These are phyloP conservation scores for Boletus rex-veris DNA, from an alignment of 768 basidiomycete genomes.

Conservation along the genomic window DNA sequence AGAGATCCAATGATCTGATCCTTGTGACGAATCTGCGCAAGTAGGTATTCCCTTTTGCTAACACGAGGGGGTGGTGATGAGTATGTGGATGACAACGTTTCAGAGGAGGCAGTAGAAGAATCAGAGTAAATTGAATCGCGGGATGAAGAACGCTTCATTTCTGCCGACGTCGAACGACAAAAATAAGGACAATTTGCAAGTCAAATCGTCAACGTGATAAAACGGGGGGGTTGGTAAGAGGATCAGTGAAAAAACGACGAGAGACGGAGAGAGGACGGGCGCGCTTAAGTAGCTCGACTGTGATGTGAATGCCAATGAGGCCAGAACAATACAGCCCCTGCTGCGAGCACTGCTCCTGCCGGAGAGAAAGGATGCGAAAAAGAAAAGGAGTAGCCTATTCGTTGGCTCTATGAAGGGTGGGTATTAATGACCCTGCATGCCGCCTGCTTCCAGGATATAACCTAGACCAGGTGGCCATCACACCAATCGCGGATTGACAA, in stretches of 20 bases:
- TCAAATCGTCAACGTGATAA: background rate
- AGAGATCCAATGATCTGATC: constrained; percentile 83
- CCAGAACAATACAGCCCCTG: constrained; percentile 6
- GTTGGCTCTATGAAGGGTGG: background rate
- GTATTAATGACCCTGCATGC: constrained; percentile 3
- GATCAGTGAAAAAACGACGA: background rate
- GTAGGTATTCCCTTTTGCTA: constrained; percentile 83
- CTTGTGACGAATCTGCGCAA: constrained; percentile 84
- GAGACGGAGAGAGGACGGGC: background rate
- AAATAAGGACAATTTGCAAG: background rate
- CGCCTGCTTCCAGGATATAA: constrained; percentile 12
- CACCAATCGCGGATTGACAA: constrained; percentile 14
- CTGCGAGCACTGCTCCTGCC: constrained; percentile 14
- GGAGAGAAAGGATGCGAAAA: constrained; percentile 9
- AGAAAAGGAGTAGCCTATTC: background rate
- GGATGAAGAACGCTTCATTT: constrained; percentile 20
- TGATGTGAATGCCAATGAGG: background rate
- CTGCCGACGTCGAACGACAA: background rate
- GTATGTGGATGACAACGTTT: constrained; percentile 36
- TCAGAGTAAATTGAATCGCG: constrained; percentile 18
- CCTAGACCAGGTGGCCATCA: constrained; percentile 5
- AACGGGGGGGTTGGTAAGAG: background rate
- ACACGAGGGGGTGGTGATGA: constrained; percentile 28
- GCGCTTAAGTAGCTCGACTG: constrained; percentile 22
- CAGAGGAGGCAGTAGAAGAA: constrained; percentile 31